Base-by-base conservation (phyloP, 2,329 filamentous ascomycete species). In the Fusarium penzigii region DNA sequence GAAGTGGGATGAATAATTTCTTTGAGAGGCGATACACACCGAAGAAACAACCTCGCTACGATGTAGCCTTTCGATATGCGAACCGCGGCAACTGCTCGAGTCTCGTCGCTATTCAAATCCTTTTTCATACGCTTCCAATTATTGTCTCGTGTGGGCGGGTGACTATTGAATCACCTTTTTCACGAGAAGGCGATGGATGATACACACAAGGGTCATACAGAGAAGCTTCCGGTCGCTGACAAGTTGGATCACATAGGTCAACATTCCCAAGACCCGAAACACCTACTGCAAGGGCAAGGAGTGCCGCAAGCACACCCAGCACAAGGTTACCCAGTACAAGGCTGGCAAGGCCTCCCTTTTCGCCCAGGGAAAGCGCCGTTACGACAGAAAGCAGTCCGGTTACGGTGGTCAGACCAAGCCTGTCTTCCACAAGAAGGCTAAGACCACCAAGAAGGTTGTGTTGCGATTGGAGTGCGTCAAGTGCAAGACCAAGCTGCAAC, bases 361-460 rank as follows among this genome's bases (percentile, higher is more conserved):
- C 84, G 92, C 92, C 60, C 93, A 99, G 87, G 93, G 93, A 86
- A 99, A 97, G 90, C 90, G 93, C 81, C 92, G 93, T 88, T 97
- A 97, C 84, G 92, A 96, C 83, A 87, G 92, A 76, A 97, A 97
- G 86, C 93, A 97, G 84, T 91, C 88, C 77, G 93, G 93, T 90
- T 97, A 97, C 77, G 94, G 94, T 90, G 94, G 94, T 92, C 94
- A 99, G 85, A 99, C 94, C 74, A 99, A 99, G 85, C 94, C 95
- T 71, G 92, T 99, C 75, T 99, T 97, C 90, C 94, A 97, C 90
- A 99, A 97, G 89, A 97, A 97, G 85, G 94, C 94, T 68, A 99
- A 99, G 90, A 99, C 94, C 69, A 99, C 94, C 76, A 99, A 99
- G 90, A 99, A 99, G 89, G 89, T 99, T 71, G 95, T 99, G 73